A percentile compares a stretch with the other conserved stretches of the same genome.
Conservation (phyloP, 169 alveolate genomes). For the Perkinsus olseni region DNA sequence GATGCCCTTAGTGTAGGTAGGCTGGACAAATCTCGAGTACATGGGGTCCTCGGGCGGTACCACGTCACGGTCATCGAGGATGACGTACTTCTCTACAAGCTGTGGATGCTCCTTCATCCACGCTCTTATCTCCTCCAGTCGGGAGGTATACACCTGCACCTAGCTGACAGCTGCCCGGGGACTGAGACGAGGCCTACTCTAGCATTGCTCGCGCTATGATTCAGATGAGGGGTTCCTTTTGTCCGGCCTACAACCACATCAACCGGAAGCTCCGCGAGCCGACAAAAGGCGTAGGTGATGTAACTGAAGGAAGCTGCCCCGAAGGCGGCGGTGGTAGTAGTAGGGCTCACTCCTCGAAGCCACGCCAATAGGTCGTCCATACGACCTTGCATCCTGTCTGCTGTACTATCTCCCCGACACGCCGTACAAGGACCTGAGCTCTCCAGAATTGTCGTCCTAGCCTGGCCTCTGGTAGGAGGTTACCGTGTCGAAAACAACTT, state of each 20-base stretch:
- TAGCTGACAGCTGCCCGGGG: too few relatives aligned
- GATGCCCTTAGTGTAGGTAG: neutral
- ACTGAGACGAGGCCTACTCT: neutral
- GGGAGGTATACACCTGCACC: neutral
- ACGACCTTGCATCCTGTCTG: neutral
- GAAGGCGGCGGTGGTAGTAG: neutral
- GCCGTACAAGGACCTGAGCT: neutral
- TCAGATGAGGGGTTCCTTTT: neutral
- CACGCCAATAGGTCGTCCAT: neutral
- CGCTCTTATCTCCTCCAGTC: neutral
- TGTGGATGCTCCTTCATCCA: neutral
- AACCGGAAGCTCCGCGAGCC: neutral
- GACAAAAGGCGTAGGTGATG: neutral
- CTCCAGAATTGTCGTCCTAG: too few relatives aligned
- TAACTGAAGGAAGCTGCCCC: neutral
- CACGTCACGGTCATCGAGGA: neutral
- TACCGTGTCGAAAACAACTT: neutral
- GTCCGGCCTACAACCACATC: neutral
- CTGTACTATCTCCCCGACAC: neutral
- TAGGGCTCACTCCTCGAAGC: neutral
- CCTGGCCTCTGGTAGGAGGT: too few relatives aligned
- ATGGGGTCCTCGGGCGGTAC: neutral
- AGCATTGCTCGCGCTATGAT: neutral
- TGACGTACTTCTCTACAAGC: neutral
- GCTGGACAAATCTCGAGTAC: neutral